A percentile compares a stretch with the other conserved stretches of the same genome.
phyloP scores from a whole-genome alignment of 2,329 filamentous ascomycete genomes.

The Massarina eburnea region DNA sequence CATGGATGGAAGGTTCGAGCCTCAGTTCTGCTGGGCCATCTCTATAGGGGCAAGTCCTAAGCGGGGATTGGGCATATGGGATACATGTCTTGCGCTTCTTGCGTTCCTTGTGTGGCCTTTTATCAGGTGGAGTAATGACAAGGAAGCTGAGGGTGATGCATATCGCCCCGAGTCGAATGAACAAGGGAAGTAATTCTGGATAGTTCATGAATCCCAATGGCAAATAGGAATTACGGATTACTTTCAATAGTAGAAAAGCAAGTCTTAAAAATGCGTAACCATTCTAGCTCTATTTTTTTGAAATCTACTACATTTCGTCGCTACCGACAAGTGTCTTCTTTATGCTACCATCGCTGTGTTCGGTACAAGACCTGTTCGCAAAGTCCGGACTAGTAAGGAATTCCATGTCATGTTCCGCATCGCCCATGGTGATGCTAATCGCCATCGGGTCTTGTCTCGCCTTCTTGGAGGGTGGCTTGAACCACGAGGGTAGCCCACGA shows the following conservation, averaged over 20 bases:
- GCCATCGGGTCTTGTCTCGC: not conserved
- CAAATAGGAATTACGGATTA: too few species aligned
- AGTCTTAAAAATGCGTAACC: too few species aligned
- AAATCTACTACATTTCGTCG: too few species aligned
- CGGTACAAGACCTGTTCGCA: too few species aligned
- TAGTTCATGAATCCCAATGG: not conserved
- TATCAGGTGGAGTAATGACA: not conserved
- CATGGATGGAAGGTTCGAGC: constrained; percentile 16
- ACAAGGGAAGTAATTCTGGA: not conserved
- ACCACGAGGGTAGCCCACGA: constrained; percentile 1
- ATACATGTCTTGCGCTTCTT: constrained; percentile 7
- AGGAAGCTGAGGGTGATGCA: not conserved
- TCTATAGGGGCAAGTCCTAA: constrained; percentile 26
- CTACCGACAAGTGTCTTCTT: too few species aligned
- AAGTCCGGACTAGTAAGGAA: not conserved
- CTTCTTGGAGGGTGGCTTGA: constrained; percentile 1
- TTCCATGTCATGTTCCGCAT: not conserved
- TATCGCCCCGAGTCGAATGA: not conserved
- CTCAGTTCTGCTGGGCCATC: constrained; percentile 20
- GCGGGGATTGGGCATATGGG: constrained; percentile 15
- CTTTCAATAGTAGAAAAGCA: too few species aligned
- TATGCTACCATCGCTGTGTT: too few species aligned
- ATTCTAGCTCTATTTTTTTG: too few species aligned
- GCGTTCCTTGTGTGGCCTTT: constrained; percentile 6
- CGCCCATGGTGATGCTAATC: not conserved